These are phyloP conservation scores for Paxillus involutus DNA, from an alignment of 768 basidiomycete genomes.

Conservation along the genomic window DNA sequence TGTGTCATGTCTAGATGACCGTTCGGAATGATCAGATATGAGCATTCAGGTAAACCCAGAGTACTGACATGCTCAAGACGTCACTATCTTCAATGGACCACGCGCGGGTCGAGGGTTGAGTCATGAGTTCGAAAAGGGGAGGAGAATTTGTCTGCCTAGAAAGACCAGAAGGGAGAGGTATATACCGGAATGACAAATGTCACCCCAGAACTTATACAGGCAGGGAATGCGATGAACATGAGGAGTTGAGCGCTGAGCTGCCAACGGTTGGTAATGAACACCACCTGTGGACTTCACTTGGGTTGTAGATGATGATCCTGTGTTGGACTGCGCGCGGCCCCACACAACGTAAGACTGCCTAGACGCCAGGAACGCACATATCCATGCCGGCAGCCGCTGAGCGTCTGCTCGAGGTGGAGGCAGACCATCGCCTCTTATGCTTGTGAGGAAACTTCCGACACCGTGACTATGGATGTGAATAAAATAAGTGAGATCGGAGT, in stretches of 20 bases:
- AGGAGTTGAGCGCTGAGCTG: not conserved
- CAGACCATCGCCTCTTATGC: no score
- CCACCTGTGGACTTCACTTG: not conserved
- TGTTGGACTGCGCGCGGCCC: not conserved
- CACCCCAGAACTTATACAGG: not conserved
- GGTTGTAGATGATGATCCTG: not conserved
- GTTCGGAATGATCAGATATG: not conserved
- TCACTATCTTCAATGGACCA: not conserved
- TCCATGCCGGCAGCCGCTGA: no score
- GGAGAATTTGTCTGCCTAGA: not conserved
- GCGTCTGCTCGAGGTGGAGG: no score
- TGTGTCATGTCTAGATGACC: slow-evolving; percentile 4
- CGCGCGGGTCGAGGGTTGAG: not conserved
- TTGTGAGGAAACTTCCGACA: no score
- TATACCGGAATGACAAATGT: not conserved
- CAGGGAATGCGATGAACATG: not conserved
- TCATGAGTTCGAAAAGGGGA: slow-evolving; percentile 3
- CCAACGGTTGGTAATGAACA: no score
- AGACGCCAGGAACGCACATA: not conserved
- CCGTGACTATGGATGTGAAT: no score
- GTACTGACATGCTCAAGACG: not conserved
- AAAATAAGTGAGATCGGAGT: no score
- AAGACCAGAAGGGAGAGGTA: not conserved
- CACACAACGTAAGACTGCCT: not conserved
- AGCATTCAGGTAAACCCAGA: not conserved